Percentiles rank a stretch among this genome's conserved stretches.
phyloP scores from a whole-genome alignment of 2,329 filamentous ascomycete genomes.

The Albifimbria verrucaria region DNA sequence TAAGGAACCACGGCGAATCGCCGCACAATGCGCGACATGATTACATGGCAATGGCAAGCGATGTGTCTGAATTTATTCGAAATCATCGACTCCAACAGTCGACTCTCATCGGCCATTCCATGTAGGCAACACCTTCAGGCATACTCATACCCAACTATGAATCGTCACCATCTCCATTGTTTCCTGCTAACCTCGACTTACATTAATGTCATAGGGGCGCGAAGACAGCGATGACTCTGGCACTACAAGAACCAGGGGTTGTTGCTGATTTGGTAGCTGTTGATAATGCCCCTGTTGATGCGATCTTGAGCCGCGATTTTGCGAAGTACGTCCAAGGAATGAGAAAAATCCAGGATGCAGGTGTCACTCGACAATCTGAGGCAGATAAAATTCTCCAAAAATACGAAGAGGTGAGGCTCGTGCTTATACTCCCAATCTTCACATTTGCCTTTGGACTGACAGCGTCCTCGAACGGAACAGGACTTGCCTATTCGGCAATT shows the following conservation, averaged over 20 bases:
- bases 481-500: conserved; percentile 82
- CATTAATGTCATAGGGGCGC: conserved; percentile 60
- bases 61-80: conserved; percentile 75
- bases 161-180: neutral
- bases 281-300: conserved; percentile 88
- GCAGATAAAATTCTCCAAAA: conserved; percentile 75
- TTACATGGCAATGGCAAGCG: conserved; percentile 77
- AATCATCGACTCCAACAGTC: conserved; percentile 66
- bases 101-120: conserved; percentile 88
- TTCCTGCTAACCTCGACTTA: neutral
- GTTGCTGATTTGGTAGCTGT: conserved; percentile 75
- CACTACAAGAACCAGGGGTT: conserved; percentile 64
- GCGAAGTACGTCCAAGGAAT: conserved; percentile 79
- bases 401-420: conserved; percentile 61
- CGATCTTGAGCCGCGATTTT: conserved; percentile 71
- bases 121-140: conserved; percentile 51
- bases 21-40: conserved; percentile 74
- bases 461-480: conserved; percentile 14
- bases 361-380: conserved; percentile 66
- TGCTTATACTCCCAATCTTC: neutral
- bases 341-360: conserved; percentile 70
- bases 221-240: conserved; percentile 87
- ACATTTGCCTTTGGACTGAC: neutral
- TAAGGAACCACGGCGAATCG: conserved; percentile 90
- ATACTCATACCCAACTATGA: neutral